Percentiles rank a stretch among this genome's conserved stretches.
These are phyloP conservation scores for Paraglomus brasilianum DNA, from an alignment of 192 early-diverging fungal genomes.

Conservation along the genomic window DNA sequence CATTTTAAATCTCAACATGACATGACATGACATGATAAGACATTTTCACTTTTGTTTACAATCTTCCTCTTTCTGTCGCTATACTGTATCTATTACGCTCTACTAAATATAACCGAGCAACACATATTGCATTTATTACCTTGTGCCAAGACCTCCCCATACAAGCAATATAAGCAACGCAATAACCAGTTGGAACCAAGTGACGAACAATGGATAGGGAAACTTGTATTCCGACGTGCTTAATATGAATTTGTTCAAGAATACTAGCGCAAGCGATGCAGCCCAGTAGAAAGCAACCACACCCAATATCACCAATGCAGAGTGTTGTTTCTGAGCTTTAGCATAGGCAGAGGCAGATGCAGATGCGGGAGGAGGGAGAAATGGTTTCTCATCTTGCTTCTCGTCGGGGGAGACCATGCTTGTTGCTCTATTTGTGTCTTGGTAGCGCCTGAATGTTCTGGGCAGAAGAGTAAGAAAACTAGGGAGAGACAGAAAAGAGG, in stretches of 20 bases:
- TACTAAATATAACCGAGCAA: background rate
- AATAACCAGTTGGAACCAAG: constrained; percentile 63
- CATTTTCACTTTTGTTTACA: background rate
- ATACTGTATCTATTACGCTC: background rate
- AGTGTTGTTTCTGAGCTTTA: constrained; percentile 35
- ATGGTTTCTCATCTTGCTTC: constrained; percentile 39
- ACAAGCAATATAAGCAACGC: constrained; percentile 53
- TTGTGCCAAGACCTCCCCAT: constrained; percentile 54
- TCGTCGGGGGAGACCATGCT: constrained; percentile 33
- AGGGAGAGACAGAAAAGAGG: too few species aligned
- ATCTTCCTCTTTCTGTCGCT: background rate
- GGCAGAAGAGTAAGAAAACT: too few species aligned
- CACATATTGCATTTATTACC: constrained; percentile 37
- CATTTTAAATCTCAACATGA: background rate
- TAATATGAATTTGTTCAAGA: constrained; percentile 67
- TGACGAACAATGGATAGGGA: constrained; percentile 66
- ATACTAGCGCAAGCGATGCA: constrained; percentile 62
- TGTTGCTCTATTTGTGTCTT: background rate
- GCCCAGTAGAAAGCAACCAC: constrained; percentile 64
- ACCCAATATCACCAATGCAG: constrained; percentile 40
- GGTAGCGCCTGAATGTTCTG: too few species aligned
- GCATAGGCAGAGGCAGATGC: constrained; percentile 22
- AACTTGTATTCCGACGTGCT: constrained; percentile 59
- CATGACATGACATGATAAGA: background rate
- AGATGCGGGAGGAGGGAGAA: constrained; percentile 42